phyloP scores from a whole-genome alignment of 2,329 filamentous ascomycete species.

The Cladophialophora yegresii region DNA sequence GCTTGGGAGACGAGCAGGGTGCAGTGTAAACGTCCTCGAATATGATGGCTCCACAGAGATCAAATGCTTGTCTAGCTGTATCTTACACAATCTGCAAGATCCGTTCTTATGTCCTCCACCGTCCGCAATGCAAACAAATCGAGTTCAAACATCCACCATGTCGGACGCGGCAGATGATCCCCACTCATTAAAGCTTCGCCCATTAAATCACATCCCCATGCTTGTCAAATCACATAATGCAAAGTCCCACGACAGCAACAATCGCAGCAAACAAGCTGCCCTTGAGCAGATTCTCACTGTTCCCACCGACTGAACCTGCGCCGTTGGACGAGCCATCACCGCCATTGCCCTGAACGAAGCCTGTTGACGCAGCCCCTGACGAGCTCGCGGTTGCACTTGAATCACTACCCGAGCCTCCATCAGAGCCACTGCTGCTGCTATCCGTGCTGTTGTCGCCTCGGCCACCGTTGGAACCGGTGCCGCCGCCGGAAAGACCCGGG shows the following conservation, averaged over 20 bases:
- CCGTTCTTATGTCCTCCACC: neutral
- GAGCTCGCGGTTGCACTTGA: slow-evolving; percentile 22
- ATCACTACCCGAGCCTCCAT: slow-evolving; percentile 2
- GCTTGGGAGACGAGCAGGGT: neutral
- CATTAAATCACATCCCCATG: neutral
- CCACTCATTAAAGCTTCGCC: neutral
- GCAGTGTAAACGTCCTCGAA: slow-evolving; percentile 47
- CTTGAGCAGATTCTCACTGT: slow-evolving; percentile 45
- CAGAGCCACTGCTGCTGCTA: neutral
- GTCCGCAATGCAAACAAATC: neutral
- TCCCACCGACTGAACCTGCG: slow-evolving; percentile 26
- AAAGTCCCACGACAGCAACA: slow-evolving; percentile 50
- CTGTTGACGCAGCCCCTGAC: slow-evolving; percentile 33
- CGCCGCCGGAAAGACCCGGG: slow-evolving; percentile 58
- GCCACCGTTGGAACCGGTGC: slow-evolving; percentile 44
- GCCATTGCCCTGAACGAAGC: slow-evolving; percentile 36
- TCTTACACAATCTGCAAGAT: neutral
- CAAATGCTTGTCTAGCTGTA: neutral
- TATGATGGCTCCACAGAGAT: slow-evolving; percentile 49
- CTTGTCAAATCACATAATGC: slow-evolving; percentile 43
- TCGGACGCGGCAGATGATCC: neutral
- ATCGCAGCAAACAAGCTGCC: slow-evolving; percentile 52
- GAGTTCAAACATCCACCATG: neutral
- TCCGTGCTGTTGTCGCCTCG: slow-evolving; percentile 39
- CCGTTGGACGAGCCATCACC: slow-evolving; percentile 22